Percentiles rank a stretch among this genome's conserved stretches.
Evolutionary conservation across 148 eudicot species (phyloP).

Genomic region (Heliosperma pusillum): DNA sequence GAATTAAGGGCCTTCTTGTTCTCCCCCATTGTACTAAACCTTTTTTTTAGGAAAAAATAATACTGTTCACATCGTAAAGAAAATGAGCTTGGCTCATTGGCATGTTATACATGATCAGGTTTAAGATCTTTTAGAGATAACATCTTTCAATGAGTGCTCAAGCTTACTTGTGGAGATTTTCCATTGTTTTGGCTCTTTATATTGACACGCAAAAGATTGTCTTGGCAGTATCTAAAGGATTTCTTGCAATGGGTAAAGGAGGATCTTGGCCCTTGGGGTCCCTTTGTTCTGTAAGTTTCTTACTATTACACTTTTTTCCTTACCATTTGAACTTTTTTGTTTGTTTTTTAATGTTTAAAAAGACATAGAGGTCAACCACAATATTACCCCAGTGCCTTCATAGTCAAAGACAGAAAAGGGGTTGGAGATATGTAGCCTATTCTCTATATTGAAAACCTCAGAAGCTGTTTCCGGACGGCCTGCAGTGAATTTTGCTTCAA

Average conservation of each 20-base stretch:
- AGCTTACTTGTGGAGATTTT: neutral
- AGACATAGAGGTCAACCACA: neutral
- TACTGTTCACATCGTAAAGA: neutral
- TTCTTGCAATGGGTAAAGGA: slow-evolving; percentile 82
- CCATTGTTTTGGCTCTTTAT: neutral
- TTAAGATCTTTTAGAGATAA: neutral
- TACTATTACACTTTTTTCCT: neutral
- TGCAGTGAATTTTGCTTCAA: neutral
- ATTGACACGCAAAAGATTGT: slow-evolving; percentile 18
- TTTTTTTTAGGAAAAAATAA: neutral
- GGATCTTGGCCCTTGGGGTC: slow-evolving; percentile 99
- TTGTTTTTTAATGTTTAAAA: neutral
- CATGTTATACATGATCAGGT: neutral
- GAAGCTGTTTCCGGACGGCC: neutral
- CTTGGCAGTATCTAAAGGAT: slow-evolving; percentile 62
- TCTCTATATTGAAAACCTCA: neutral
- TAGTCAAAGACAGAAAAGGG: neutral
- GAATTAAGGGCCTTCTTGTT: neutral
- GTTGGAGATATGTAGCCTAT: neutral
- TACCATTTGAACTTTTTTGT: neutral
- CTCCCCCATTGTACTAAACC: neutral
- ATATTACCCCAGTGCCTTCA: neutral
- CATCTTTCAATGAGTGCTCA: neutral
- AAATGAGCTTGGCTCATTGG: neutral
- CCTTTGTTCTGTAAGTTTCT: slow-evolving; percentile 76